Percentiles rank a stretch among this genome's conserved stretches.
Conservation (phyloP, 371 early-diverging fungal genomes). For the Syncephalastrum monosporum region DNA sequence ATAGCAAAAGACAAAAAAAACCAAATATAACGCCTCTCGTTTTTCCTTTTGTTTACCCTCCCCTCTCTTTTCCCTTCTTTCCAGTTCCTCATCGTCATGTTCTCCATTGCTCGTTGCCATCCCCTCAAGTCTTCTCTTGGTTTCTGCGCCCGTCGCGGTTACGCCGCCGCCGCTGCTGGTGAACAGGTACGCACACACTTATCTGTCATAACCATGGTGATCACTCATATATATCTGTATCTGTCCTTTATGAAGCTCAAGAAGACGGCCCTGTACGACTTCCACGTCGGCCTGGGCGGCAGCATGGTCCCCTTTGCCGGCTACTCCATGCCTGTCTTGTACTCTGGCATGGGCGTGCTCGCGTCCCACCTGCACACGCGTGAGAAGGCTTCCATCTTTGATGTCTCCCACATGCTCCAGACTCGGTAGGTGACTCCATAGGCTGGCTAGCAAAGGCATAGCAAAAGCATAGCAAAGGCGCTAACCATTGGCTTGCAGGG, state of each 20-base stretch:
- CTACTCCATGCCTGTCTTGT: slow-evolving; percentile 95
- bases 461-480: too few relatives aligned
- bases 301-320: slow-evolving; percentile 98
- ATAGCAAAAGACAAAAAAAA: slow-evolving; percentile 33
- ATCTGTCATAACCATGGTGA: not conserved
- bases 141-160: slow-evolving; percentile 1
- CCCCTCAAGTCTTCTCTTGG: slow-evolving; percentile 19
- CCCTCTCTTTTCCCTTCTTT: slow-evolving; percentile 10
- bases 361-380: slow-evolving; percentile 92
- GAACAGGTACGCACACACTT: slow-evolving; percentile 18
- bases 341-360: slow-evolving; percentile 76
- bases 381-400: slow-evolving; percentile 91
- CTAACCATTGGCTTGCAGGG: slow-evolving; percentile 36
- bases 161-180: slow-evolving; percentile 28
- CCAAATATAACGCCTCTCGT: too few relatives aligned
- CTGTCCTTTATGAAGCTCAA: slow-evolving; percentile 30
- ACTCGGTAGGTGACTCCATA: slow-evolving; percentile 60
- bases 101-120: slow-evolving; percentile 14
- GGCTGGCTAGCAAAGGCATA: too few relatives aligned
- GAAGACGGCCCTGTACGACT: slow-evolving; percentile 89
- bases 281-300: slow-evolving; percentile 88
- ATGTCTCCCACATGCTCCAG: slow-evolving; percentile 98
- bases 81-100: slow-evolving; percentile 6
- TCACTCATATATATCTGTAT: not conserved
- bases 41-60: not conserved